Base-by-base conservation (phyloP, 2,329 filamentous ascomycete genomes). In the Stagonosporopsis chrysanthemi region DNA sequence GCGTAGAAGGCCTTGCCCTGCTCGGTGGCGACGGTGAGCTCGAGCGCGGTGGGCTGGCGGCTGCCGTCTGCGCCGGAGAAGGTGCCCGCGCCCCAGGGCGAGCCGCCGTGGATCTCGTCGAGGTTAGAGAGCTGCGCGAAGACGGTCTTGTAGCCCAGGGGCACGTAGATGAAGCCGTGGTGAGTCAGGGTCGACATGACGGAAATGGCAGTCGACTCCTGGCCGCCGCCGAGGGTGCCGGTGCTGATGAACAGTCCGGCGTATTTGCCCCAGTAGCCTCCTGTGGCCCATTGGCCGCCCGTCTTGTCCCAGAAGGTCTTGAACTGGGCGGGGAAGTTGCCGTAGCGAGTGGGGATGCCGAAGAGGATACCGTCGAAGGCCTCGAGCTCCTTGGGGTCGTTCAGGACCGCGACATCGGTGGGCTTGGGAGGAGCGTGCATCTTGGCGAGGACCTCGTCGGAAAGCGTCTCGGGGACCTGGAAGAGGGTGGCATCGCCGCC, bases 251-350 rank as follows among this genome's bases (percentile, higher is more conserved):
- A 99, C 61, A 97, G 65, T 71, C 94, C 94, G 52, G 90, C 94
- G 73, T 92, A 88, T 84, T 98, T 98, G 81, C 93, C 93, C 80
- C 83, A 87, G 83, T 85, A 93, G 67, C 94, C 14, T 80, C 77
- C 60, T 84, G 80, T n/a, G n/a, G n/a, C n/a, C 95, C 95, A 98
- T 78, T 95, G 90, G 68, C 85, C 83, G 73, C 94, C 94, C 23
- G 92, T 93, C 80, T 86, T 85, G 83, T 99, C 95, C 90, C 92
- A 96, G 84, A 92, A 94, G 39, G 87, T 74, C 84, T 95, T 97
- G 90, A 90, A 97, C 82, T 99, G 95, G 17, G 89, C 91, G 45
- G 94, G 93, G 85, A 97, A 97, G 87, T 96, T 98, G 71, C 95
- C 95, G 82, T 91, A 99, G 67, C 95, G 54, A 48, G 95, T 99